Base-by-base conservation (phyloP, 2,329 filamentous ascomycete species). In the Tolypocladium pustulatum region DNA sequence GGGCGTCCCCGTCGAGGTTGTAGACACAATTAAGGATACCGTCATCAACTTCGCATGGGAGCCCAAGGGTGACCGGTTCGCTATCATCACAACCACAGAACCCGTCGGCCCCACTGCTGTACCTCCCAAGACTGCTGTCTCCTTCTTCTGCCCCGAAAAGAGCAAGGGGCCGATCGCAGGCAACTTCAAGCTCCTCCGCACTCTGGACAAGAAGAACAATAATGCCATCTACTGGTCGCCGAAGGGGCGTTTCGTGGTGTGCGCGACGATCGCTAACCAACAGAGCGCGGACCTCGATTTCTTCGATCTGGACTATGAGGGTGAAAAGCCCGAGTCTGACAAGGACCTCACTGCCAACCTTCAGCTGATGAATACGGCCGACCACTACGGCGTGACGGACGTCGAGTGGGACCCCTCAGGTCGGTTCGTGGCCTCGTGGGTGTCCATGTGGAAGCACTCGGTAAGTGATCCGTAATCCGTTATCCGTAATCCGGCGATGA, bases 1-100 rank as follows among this genome's bases (percentile, higher is more conserved):
- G 84, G 93, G 94, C 65, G 94, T 99, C 2, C 94, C 94, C 1
- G 93, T 99, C 58, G 94, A 99, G 75, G 94, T 97, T 59, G 91
- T 99, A 56, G 94, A 99, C 75, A 91, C 88, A 57, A 89, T 99
- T 76, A 97, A 97, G 78, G 94, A 97, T 70, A 96, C 92, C 1
- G 94, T 99, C 66, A 96, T 99, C 78, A 99, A 99, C 81, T 99
- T 99, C 71, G 91, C 94, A 12, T 99, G 94, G 94, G 94, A 99
- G 72, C 94, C 94, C 63, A 97, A 97, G 79, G 94, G 94, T 62
- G 92, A 96, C 73, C 88, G 94, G 43, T 99, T 99, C 73, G 91
- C 97, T 64, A 87, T 97, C 70, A 99, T 99, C 77, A 97, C 92
- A 40, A 94, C 90, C 22, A 89, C 91, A 13, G 94, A 99, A 76